Base-by-base conservation (phyloP, 2,329 filamentous ascomycete genomes). In the Fusarium sp. region DNA sequence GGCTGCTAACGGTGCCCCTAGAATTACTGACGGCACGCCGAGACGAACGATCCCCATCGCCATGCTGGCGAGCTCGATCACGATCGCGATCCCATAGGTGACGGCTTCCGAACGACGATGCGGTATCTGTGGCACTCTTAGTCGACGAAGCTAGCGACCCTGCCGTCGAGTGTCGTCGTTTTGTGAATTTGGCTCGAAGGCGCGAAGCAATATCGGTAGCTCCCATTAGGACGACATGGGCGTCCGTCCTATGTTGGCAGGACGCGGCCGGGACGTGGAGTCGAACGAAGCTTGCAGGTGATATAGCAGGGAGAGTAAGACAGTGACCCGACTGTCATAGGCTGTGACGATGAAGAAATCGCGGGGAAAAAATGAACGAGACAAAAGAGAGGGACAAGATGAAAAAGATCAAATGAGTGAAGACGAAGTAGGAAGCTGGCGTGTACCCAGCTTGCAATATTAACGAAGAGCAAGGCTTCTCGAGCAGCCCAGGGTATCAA, bases 121-220 rank as follows among this genome's bases (percentile, higher is more conserved):
- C 52, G 22, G 65, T 61, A 40, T 72, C 61, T 46, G 68, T 59
- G 40, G 57, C 44, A 67, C 76, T 68, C 69, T 68, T 73, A 55
- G 69, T 78, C 52, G 78, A 78, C 52, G 81, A 80, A 33, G 76
- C 71, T 60, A 81, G 69, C 39, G 81, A 79, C 45, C 77, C 76
- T 31, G 78, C 71, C 34, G 77, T 76, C 56, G 83, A 84, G 59
- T 82, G 79, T 68, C 83, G 79, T 63, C 76, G 72, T 43, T 82
- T 77, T 56, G 81, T 77, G 63, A 86, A 81, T 66, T 80, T 83
- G 72, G 82, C 82, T 75, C 81, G 81, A 72, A 86, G 79, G 67
- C 82, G 83, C 66, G 83, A 80, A 72, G 78, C 81, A 58, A 86
- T 74, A 67, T 84, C 82, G 38, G 74, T 71, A 55, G 72, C 70